Conservation (phyloP, 768 basidiomycete genomes). For the Agaricus bisporus region DNA sequence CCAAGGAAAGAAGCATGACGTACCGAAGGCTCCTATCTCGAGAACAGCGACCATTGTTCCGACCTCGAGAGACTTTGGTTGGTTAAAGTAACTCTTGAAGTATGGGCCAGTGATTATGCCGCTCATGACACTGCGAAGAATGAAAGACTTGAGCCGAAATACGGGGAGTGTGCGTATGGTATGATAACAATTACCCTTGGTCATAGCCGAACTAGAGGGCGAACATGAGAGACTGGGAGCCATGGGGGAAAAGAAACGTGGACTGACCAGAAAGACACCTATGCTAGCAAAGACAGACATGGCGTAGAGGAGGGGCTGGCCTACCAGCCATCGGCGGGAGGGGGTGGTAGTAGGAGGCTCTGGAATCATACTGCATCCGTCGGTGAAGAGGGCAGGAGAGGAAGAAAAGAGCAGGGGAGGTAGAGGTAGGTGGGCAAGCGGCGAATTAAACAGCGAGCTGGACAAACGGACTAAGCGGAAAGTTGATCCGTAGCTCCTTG, state of each 20-base stretch:
- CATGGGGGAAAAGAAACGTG: constrained; percentile 3
- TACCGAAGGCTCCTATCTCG: constrained; percentile 88
- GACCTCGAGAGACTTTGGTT: constrained; percentile 65
- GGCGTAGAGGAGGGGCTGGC: constrained; percentile 70
- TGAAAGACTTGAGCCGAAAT: constrained; percentile 6
- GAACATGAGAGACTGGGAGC: not conserved
- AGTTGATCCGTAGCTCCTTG: constrained; percentile 3
- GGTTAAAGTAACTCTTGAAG: constrained; percentile 77
- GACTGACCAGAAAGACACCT: constrained; percentile 76
- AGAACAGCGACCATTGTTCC: constrained; percentile 97
- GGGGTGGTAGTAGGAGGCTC: constrained; percentile 19
- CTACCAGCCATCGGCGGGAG: constrained; percentile 54
- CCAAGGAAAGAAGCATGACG: constrained; percentile 17
- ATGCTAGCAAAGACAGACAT: constrained; percentile 79
- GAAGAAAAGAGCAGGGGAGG: not conserved
- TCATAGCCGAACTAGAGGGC: constrained; percentile 70
- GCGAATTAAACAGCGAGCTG: not conserved
- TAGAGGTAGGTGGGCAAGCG: not conserved
- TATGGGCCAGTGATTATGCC: constrained; percentile 88
- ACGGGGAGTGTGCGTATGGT: constrained; percentile 11
- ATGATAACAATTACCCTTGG: constrained; percentile 53
- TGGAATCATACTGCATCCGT: constrained; percentile 50
- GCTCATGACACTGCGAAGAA: constrained; percentile 65
- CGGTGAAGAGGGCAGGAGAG: constrained; percentile 7
- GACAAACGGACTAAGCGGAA: too few relatives aligned